phyloP scores from a whole-genome alignment of 805 yeast genomes.

The Kodamaea sagamina region DNA sequence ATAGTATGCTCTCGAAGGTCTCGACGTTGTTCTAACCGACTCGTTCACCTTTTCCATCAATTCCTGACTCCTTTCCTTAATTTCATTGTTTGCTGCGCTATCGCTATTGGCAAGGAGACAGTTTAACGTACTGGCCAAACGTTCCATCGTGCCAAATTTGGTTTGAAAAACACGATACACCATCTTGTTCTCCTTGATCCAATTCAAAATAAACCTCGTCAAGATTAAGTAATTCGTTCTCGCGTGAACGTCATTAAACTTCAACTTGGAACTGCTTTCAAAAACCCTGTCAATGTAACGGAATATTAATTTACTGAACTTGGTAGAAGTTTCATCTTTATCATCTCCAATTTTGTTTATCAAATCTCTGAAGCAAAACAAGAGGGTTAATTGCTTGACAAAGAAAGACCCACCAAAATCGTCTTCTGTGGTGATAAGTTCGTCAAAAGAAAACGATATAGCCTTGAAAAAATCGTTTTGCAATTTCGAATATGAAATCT shows the following conservation, averaged over 20 bases:
- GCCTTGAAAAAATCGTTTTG: constrained; percentile 26
- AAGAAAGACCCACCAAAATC: constrained; percentile 18
- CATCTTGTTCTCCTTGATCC: constrained; percentile 55
- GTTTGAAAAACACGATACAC: constrained; percentile 16
- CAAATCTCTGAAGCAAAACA: constrained; percentile 25
- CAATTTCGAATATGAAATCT: constrained; percentile 25
- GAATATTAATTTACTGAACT: constrained; percentile 20
- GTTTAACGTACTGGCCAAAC: constrained; percentile 20
- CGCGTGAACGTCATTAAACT: not conserved
- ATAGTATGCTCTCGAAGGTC: constrained; percentile 53
- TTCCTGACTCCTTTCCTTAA: constrained; percentile 21
- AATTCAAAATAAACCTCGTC: constrained; percentile 51
- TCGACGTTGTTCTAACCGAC: constrained; percentile 19
- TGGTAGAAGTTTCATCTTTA: constrained; percentile 14
- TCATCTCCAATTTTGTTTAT: constrained; percentile 11
- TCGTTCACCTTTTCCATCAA: constrained; percentile 8
- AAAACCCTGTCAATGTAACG: constrained; percentile 25
- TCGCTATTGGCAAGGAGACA: constrained; percentile 12
- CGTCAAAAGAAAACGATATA: constrained; percentile 14
- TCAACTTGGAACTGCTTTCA: constrained; percentile 9
- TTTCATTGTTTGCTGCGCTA: constrained; percentile 1
- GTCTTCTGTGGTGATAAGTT: constrained; percentile 12
- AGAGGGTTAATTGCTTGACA: constrained; percentile 26
- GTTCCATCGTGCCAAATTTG: constrained; percentile 14
- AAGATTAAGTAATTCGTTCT: constrained; percentile 18